A percentile compares a stretch with the other conserved stretches of the same genome.
Evolutionary conservation across 108 stramenopile species (phyloP).

Genomic region (Aurantiochytrium sp.): DNA sequence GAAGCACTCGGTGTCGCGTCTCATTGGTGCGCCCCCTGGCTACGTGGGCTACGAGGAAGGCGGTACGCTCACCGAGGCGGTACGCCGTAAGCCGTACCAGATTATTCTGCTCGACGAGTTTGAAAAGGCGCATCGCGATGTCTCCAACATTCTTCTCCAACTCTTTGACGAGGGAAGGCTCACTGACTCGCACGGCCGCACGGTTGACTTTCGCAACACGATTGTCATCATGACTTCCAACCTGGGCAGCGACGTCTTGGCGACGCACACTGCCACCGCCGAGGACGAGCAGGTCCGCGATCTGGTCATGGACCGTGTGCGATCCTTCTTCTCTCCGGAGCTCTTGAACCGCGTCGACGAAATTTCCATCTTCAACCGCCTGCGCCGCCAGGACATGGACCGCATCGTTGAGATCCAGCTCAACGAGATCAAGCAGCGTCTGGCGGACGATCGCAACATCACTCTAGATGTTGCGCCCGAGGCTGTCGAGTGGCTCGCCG

Average conservation of each 20-base stretch:
- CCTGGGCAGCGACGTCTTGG: conserved; percentile 67
- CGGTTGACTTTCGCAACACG: conserved; percentile 91
- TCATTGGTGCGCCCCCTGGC: conserved; percentile 91
- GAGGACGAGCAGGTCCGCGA: conserved; percentile 33
- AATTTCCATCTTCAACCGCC: conserved; percentile 84
- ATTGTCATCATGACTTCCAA: conserved; percentile 89
- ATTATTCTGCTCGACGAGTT: conserved; percentile 91
- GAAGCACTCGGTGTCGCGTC: conserved; percentile 73
- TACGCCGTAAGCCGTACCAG: conserved; percentile 79
- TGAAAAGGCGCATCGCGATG: conserved; percentile 91
- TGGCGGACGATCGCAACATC: conserved; percentile 41
- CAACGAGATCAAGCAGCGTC: conserved; percentile 34
- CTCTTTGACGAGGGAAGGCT: conserved; percentile 90
- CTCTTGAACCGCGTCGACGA: conserved; percentile 96
- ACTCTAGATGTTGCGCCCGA: conserved; percentile 35
- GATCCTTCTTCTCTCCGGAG: conserved; percentile 80
- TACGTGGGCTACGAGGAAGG: conserved; percentile 96
- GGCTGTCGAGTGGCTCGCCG: conserved; percentile 42
- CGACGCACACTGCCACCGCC: not conserved
- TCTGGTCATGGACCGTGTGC: conserved; percentile 69
- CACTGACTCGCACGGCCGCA: conserved; percentile 85
- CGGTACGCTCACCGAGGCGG: conserved; percentile 90
- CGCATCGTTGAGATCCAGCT: conserved; percentile 58
- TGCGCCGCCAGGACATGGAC: conserved; percentile 66
- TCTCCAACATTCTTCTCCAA: conserved; percentile 80